phyloP scores from a whole-genome alignment of 257 asterid genomes.

The Nicotiana undulata region DNA sequence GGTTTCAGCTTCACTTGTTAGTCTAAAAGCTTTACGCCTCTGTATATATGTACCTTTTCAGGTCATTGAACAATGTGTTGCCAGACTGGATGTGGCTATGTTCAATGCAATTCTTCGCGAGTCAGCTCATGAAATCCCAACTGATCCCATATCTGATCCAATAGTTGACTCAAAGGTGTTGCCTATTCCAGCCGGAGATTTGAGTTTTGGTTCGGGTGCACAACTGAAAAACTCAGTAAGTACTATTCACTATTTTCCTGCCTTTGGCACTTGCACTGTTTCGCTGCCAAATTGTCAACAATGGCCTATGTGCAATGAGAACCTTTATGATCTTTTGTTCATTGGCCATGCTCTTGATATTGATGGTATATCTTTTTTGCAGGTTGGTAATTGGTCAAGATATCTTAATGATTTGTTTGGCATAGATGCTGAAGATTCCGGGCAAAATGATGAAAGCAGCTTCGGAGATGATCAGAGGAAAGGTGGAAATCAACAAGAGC shows the following conservation, averaged over 20 bases:
- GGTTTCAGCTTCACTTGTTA: background rate
- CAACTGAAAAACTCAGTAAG: conserved; percentile 88
- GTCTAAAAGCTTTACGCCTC: background rate
- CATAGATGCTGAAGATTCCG: conserved; percentile 30
- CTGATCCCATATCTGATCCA: conserved; percentile 98
- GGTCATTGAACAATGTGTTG: conserved; percentile 91
- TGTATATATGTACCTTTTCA: conserved; percentile 14
- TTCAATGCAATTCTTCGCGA: conserved; percentile 97
- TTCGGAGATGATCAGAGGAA: conserved; percentile 24
- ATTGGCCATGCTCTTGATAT: background rate
- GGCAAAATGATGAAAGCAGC: conserved; percentile 18
- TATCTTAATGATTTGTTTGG: conserved; percentile 59
- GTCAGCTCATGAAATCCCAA: conserved; percentile 93
- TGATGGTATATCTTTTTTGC: conserved; percentile 14
- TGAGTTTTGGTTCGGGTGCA: conserved; percentile 97
- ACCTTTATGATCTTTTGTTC: background rate
- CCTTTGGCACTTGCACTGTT: background rate
- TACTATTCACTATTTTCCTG: background rate
- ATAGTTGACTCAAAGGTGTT: conserved; percentile 87
- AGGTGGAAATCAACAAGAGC: conserved; percentile 35
- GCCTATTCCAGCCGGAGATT: conserved; percentile 97
- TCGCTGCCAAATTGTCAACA: background rate
- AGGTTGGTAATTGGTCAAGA: conserved; percentile 94
- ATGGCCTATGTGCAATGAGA: background rate
- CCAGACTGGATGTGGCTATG: conserved; percentile 92